Evolutionary conservation across 306 rosid genomes (phyloP).

Genomic region (Macrotyloma uniflorum): DNA sequence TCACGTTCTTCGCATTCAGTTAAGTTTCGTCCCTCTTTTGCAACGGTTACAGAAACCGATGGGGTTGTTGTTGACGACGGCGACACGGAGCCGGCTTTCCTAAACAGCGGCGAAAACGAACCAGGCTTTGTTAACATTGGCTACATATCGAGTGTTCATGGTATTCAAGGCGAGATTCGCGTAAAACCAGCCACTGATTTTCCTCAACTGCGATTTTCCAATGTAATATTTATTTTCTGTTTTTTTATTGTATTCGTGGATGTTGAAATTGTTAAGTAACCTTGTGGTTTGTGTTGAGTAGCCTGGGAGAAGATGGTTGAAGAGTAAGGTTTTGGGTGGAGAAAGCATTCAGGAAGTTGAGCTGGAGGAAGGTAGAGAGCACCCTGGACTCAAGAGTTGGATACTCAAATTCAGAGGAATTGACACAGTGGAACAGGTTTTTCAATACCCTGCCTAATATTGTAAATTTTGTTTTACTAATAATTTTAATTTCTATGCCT

Average conservation of each 20-base stretch:
- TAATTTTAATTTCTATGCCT: background rate
- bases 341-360: conserved; percentile 70
- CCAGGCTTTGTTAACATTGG: conserved; percentile 69
- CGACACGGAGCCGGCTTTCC: background rate
- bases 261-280: background rate
- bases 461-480: background rate
- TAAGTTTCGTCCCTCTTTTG: conserved; percentile 21
- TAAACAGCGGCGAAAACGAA: conserved; percentile 37
- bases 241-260: background rate
- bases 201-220: conserved; percentile 79
- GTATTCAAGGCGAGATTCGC: conserved; percentile 79
- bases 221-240: conserved; percentile 44
- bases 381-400: conserved; percentile 85
- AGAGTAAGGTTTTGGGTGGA: conserved; percentile 56
- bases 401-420: conserved; percentile 76
- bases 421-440: conserved; percentile 70
- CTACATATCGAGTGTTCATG: conserved; percentile 73
- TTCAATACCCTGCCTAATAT: background rate
- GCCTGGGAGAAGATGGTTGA: conserved; percentile 95
- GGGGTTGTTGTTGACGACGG: conserved; percentile 50
- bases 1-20: background rate
- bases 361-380: conserved; percentile 87
- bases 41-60: conserved; percentile 48
- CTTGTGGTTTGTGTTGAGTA: conserved; percentile 28
- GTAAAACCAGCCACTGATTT: conserved; percentile 77